Evolutionary conservation across 257 asterid species (phyloP), one percentile per base, ranked within the genome.

Genomic region (Primulina huaijiensis): DNA sequence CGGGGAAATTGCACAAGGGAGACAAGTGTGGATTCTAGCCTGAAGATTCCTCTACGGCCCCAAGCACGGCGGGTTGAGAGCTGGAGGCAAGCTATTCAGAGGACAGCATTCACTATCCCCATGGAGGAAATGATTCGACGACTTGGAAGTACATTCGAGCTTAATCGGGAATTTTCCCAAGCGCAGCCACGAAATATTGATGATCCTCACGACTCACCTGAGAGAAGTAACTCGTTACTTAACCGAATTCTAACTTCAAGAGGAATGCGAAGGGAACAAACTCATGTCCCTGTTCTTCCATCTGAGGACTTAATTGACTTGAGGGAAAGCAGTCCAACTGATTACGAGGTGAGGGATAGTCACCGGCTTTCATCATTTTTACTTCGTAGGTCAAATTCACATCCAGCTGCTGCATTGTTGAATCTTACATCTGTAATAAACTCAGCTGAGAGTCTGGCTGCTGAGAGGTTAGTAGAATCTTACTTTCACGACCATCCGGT

Each of bases 71-170:
- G 95, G 33, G 74, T 88, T 6, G 95, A 90, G 81, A 86, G 96
- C 89, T 86, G 95, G 96, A 76, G 96, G 74, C 96, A 90, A 60
- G 75, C 87, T 38, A 81, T 92, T 65, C 92, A 85, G 71, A 81
- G 98, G 74, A 77, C 86, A 1, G 85, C 92, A 5, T 87, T 86
- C 50, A 74, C 88, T 46, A 77, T 90, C 40, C 96, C 98, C 0
- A 81, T 92, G 92, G 95, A 90, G 74, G 98, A 92, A 81, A 85
- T 90, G 95, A 87, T 92, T 60, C 74, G 96, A 72, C 98, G 89
- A 3, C 90, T 90, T 12, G 92, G 88, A 40, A 79, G 81, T 43
- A 74, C 91, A 0, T 85, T 83, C 59, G 95, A 88, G 67, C 70
- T 82, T 34, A 77, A 74, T 40, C 77, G 85, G 21, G 90, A 87